These are phyloP conservation scores for Clonostachys byssicola DNA, from an alignment of 2,329 filamentous ascomycete species.

Conservation along the genomic window DNA sequence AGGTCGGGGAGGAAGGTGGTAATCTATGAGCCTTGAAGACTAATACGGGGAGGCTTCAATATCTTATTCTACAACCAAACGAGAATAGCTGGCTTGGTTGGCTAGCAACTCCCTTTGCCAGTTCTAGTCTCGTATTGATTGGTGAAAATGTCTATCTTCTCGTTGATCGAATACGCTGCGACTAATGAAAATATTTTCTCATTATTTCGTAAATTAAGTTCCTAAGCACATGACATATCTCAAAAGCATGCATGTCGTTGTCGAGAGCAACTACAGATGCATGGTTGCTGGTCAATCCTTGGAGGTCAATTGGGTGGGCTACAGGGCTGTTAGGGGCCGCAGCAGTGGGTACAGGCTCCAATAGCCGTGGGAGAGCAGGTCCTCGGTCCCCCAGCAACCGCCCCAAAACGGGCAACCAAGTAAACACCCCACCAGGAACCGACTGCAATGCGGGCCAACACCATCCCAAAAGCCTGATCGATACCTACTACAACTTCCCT, in stretches of 20 bases:
- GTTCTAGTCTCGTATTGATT: not conserved
- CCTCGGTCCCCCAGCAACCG: slow-evolving; percentile 5
- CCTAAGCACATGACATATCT: too few relatives aligned
- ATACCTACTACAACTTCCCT: too few relatives aligned
- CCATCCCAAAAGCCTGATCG: too few relatives aligned
- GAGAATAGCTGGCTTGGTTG: not conserved
- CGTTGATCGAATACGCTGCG: too few relatives aligned
- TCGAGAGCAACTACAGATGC: too few relatives aligned
- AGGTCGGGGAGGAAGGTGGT: slow-evolving; percentile 11
- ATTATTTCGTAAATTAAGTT: too few relatives aligned
- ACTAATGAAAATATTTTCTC: too few relatives aligned
- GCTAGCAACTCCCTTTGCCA: not conserved
- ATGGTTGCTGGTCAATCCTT: not conserved
- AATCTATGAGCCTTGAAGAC: not conserved
- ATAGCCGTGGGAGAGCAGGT: too few relatives aligned
- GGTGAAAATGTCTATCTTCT: too few relatives aligned
- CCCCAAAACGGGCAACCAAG: slow-evolving; percentile 5
- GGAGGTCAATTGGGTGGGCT: not conserved
- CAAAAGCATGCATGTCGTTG: too few relatives aligned
- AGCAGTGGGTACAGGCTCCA: too few relatives aligned
- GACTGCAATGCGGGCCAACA: not conserved
- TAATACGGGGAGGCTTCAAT: not conserved
- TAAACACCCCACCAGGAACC: slow-evolving; percentile 3
- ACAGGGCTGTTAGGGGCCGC: too few relatives aligned
- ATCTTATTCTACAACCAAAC: not conserved